phyloP scores from a whole-genome alignment of 371 early-diverging fungal genomes.

The Syncephalastrum contaminatum region DNA sequence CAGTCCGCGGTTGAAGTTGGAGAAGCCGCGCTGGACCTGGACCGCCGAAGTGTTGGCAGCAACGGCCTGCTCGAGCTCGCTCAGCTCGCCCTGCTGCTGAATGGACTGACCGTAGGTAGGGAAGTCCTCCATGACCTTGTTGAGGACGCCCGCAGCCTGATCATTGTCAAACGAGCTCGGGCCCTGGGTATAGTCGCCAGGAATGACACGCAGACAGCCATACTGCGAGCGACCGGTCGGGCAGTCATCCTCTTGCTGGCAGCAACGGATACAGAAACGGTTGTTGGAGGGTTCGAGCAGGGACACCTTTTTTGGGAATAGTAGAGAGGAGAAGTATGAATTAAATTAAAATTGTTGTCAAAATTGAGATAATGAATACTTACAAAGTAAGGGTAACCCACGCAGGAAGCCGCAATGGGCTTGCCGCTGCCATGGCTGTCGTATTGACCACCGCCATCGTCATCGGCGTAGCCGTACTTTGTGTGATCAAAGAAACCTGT shows the following conservation, averaged over 20 bases:
- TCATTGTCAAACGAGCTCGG: too few relatives aligned
- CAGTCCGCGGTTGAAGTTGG: too few relatives aligned
- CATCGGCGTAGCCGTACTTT: slow-evolving; percentile 26
- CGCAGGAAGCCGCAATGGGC: slow-evolving; percentile 31
- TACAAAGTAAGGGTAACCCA: slow-evolving; percentile 41
- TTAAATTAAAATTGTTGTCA: too few relatives aligned
- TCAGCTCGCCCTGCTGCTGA: too few relatives aligned
- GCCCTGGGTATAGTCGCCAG: slow-evolving; percentile 36
- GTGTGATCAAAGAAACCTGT: slow-evolving; percentile 47
- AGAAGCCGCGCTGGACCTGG: too few relatives aligned
- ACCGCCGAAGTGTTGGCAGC: too few relatives aligned
- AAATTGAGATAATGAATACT: slow-evolving; percentile 4
- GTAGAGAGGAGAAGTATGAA: too few relatives aligned
- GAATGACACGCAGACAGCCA: slow-evolving; percentile 41
- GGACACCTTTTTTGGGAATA: too few relatives aligned
- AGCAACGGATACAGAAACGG: slow-evolving; percentile 50
- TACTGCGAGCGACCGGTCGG: slow-evolving; percentile 32
- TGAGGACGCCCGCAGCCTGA: too few relatives aligned
- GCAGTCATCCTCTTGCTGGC: slow-evolving; percentile 28
- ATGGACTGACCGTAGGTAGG: too few relatives aligned
- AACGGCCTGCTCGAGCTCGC: too few relatives aligned
- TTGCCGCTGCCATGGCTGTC: slow-evolving; percentile 25
- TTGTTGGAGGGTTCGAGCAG: slow-evolving; percentile 43
- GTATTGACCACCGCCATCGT: slow-evolving; percentile 52
- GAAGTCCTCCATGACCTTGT: too few relatives aligned